Percentiles rank a stretch among this genome's conserved stretches.
These are phyloP conservation scores for Lablab purpureus DNA, from an alignment of 306 rosid genomes.

Conservation along the genomic window DNA sequence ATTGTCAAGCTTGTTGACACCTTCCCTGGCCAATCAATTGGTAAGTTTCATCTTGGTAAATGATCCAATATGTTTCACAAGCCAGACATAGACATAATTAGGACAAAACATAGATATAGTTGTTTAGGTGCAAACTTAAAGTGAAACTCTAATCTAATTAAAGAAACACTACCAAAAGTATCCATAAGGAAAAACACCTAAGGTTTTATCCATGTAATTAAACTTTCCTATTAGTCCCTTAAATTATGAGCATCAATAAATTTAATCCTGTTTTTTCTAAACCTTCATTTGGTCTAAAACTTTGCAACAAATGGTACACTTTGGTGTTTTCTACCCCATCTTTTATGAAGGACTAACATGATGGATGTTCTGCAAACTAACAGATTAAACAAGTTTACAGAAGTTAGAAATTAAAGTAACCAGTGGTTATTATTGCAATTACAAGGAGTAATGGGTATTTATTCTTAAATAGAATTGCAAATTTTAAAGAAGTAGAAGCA, in stretches of 20 bases:
- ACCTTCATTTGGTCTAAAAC: background rate
- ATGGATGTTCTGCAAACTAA: background rate
- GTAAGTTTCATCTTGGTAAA: conserved; percentile 45
- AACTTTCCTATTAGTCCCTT: background rate
- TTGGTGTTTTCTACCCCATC: background rate
- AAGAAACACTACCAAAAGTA: too few relatives aligned
- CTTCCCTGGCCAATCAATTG: conserved; percentile 99
- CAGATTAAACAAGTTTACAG: background rate
- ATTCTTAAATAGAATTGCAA: background rate
- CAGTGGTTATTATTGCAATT: background rate
- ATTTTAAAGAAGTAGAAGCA: background rate
- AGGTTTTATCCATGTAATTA: too few relatives aligned
- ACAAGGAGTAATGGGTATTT: background rate
- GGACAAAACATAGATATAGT: too few relatives aligned
- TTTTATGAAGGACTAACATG: background rate
- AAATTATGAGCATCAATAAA: background rate
- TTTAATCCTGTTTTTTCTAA: too few relatives aligned
- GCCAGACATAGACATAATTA: too few relatives aligned
- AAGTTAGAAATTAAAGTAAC: background rate
- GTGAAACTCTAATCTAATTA: too few relatives aligned
- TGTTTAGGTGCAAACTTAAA: too few relatives aligned
- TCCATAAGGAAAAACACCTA: too few relatives aligned
- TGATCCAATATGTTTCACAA: background rate
- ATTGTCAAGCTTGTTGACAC: conserved; percentile 84
- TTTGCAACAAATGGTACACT: background rate